Evolutionary conservation across 495 filamentous ascomycete genomes (phyloP), one percentile per base, ranked within the genome.

Genomic region (Elasticomyces elasticus): DNA sequence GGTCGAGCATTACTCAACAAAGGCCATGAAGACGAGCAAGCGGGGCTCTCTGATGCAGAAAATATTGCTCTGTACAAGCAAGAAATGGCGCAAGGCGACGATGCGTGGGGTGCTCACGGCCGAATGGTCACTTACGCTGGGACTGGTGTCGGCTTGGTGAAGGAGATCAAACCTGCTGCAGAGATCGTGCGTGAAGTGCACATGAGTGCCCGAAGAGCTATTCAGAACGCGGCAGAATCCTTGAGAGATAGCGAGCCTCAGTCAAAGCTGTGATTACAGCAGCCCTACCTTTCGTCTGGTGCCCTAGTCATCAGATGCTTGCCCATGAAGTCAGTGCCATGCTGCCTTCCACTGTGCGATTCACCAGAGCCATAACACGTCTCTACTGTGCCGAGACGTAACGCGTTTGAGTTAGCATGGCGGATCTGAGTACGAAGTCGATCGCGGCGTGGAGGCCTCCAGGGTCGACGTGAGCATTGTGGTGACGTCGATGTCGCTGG

Each of bases 141-240:
- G 22, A 49, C 46, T 9, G 46, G 46, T 6, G 46, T 49, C 9
- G 46, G 46, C 10, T 25, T 49, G 7, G 46, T 49, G 17, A 49
- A 26, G 25, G 22, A 49, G 25, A 19, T 49, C 19, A 49, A 26
- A 31, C 19, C 19, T 9, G 46, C 46, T 26, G 46, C 15, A 26
- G 46, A 49, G 46, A 31, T 49, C 41, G 41, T 33, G 30, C 30
- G 15, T 15, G 30, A 33, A 33, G 30, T 33, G 30, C 30, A 33
- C 15, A 15, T 33, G 30, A 15, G 30, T 7, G 30, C 30, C 15
- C 30, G 30, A 7, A 33, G 15, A 7, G 30, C 30, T 33, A 33
- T 15, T 15, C 30, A 33, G 30, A 7, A 15, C 30, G 30, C 30
- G 15, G 15, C 30, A 15, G 15, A 15, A 7, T 7, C 30, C 7